Evolutionary conservation across 345 rosid genomes (phyloP).

Genomic region (Brassica napus): Da-Ae NC_063447.1:41116501-41117000

Average conservation of each 20-base stretch:
- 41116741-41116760: constrained; percentile 85
- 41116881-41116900: constrained; percentile 65
- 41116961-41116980: constrained; percentile 62
- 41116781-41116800: constrained; percentile 54
- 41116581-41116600: constrained; percentile 83
- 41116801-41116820: constrained; percentile 55
- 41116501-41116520: constrained; percentile 69
- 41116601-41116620: constrained; percentile 90
- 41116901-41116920: constrained; percentile 79
- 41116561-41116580: constrained; percentile 62
- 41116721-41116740: constrained; percentile 84
- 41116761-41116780: constrained; percentile 93
- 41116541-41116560: constrained; percentile 80
- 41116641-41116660: constrained; percentile 89
- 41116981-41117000: constrained; percentile 58
- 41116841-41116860: constrained; percentile 54
- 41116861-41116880: constrained; percentile 67
- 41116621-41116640: constrained; percentile 95
- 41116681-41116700: constrained; percentile 90
- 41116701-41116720: constrained; percentile 96
- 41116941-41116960: constrained; percentile 57
- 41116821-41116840: constrained; percentile 59
- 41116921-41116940: constrained; percentile 60
- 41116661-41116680: constrained; percentile 85
- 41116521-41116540: constrained; percentile 91